phyloP scores from a whole-genome alignment of 768 basidiomycete genomes.

The Lentinula aciculospora region DNA sequence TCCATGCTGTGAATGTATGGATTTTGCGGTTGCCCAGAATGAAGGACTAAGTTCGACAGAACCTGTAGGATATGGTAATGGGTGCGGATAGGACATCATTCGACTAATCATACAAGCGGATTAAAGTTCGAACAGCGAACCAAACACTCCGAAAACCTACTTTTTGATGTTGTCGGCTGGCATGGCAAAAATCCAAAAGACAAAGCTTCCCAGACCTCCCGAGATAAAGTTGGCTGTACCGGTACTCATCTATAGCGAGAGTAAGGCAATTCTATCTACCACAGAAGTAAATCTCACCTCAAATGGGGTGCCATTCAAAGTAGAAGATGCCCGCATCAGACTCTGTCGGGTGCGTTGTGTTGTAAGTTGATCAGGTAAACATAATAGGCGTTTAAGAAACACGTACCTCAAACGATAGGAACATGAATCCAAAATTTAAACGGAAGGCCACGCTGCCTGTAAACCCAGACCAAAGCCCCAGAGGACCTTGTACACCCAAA shows the following conservation, averaged over 20 bases:
- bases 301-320: neutral
- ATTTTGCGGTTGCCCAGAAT: constrained; percentile 42
- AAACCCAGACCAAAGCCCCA: constrained; percentile 73
- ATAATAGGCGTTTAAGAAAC: constrained; percentile 6
- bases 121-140: neutral
- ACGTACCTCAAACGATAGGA: constrained; percentile 59
- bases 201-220: constrained; percentile 57
- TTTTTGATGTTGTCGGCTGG: constrained; percentile 83
- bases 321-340: constrained; percentile 54
- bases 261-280: neutral
- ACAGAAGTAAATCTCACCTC: neutral
- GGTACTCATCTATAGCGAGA: constrained; percentile 43
- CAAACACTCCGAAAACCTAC: constrained; percentile 30
- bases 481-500: constrained; percentile 51
- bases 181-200: constrained; percentile 64
- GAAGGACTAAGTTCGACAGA: constrained; percentile 29
- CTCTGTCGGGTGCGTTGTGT: constrained; percentile 28
- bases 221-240: constrained; percentile 60
- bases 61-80: constrained; percentile 32
- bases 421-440: constrained; percentile 77
- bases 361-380: constrained; percentile 12
- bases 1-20: constrained; percentile 51
- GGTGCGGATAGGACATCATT: constrained; percentile 58
- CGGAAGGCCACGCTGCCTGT: constrained; percentile 68
- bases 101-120: constrained; percentile 32